Base-by-base conservation (phyloP, 2,329 filamentous ascomycete species). In the Aureobasidium musti region DNA sequence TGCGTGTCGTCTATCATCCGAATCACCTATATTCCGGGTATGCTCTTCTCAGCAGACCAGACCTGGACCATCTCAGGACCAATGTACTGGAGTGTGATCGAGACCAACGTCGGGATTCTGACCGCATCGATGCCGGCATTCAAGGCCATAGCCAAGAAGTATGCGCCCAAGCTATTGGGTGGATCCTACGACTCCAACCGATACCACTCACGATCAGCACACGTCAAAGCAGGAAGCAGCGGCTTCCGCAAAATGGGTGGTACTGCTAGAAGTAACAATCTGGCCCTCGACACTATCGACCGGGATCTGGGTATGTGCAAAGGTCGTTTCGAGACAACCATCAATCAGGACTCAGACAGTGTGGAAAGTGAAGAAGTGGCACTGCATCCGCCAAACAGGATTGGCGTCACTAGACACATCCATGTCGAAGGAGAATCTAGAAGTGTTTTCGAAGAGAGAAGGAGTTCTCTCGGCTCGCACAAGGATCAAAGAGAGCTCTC, bases 101-200 rank as follows among this genome's bases (percentile, higher is more conserved):
- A 79, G 68, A 71, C 75, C 67, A 77, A 76, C 67, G 72, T 72
- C 37, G 76, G 73, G 33, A 77, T 78, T n/a, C 69, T 77, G 30
- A 76, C 74, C 66, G 74, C 73, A n/a, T 78, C 73, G 56, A 73
- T 78, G 11, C 76, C 76, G 8, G 75, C 76, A 26, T 69, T 76
- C 33, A 79, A 79, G 57, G 76, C 75, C 1, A 70, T 79, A 17
- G 70, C 78, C 53, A 67, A 74, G 33, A 72, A 72, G 7, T 71
- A 75, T 53, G 72, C 78, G 30, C 78, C 78, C 0, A 67, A 68
- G 2, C 67, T 79, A 21, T 70, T 79, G 65, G 64, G 64, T 30
- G 57, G 54, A 19, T 61, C 53, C 14, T 53, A 52, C 23, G 60
- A 63, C 30, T 21, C 60, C 19, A 19, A 43, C 35, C 47, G 35